Base-by-base conservation (phyloP, 2,329 filamentous ascomycete genomes). In the Colletotrichum aenigma region DNA sequence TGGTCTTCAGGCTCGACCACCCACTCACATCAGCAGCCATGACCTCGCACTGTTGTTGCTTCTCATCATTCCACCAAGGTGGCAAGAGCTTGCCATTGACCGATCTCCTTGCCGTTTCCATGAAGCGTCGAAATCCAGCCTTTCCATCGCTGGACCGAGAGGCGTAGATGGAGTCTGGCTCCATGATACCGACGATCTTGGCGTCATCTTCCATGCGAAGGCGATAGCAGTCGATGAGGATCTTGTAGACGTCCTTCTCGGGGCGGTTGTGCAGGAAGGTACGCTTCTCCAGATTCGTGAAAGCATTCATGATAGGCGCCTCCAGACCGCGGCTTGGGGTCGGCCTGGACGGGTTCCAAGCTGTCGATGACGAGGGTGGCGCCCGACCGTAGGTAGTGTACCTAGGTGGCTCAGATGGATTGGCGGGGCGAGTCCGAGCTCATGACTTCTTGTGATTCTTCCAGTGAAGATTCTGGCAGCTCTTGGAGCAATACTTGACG, bases 401-500 rank as follows among this genome's bases (percentile, higher is more conserved):
- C 6, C 16, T 24, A 66, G 16, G 36, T 48, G 36, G 38, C 10
- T 28, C 55, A 58, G 62, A 32, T 6, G 70, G 48, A 24, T 32
- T 6, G 16, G 16, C 12, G 52, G n/a, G 28, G 38, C 60, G 68
- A 13, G 68, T 38, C 36, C 16, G 64, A 66, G 79, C 79, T 80
- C 88, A 90, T 10, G 79, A 76, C 74, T 85, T 85, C 78, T 88
- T 88, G 80, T 91, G 89, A 4, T 18, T 30, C 77, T 88, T 88
- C 88, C 87, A 91, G 79, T 91, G 84, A 3, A 81, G 79, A 76
- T 87, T 88, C 79, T 91, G 87, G 81, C 89, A 91, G 43, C 87
- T 85, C 28, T 83, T 83, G 56, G 87, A 88, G 84, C 89, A 92
- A 81, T 91, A 91, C 30, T 69, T 28, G 12, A 61, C 55, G 26